These are phyloP conservation scores for Paraconiothyrium brasiliense DNA, from an alignment of 2,329 filamentous ascomycete genomes.

Conservation along the genomic window DNA sequence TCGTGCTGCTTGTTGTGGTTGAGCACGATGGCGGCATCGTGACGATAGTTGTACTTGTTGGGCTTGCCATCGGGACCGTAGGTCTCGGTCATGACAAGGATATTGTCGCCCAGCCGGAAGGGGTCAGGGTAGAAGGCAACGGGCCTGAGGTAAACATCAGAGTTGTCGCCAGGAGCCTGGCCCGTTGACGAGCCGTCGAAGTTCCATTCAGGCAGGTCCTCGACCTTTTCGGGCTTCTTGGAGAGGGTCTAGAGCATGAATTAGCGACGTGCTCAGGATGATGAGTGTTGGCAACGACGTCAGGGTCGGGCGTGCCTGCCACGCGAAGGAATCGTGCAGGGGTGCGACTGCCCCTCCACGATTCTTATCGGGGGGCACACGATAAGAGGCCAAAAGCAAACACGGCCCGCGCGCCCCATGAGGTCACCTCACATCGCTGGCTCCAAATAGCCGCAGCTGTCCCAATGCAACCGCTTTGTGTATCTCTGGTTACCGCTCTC, in stretches of 20 bases:
- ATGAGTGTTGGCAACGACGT: neutral
- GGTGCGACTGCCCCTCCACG: constrained; percentile 15
- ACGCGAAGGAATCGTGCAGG: constrained; percentile 9
- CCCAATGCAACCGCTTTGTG: neutral
- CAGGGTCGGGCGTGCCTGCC: constrained; percentile 10
- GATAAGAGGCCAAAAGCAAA: constrained; percentile 42
- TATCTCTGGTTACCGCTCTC: neutral
- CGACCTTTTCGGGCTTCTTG: constrained; percentile 65
- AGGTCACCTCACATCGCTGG: constrained; percentile 19
- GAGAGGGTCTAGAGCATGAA: constrained; percentile 66
- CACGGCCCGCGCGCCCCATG: constrained; percentile 17
- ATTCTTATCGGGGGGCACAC: constrained; percentile 44
- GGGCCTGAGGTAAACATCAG: constrained; percentile 94
- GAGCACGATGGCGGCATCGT: constrained; percentile 91
- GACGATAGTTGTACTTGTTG: constrained; percentile 98
- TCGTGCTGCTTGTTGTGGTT: constrained; percentile 81
- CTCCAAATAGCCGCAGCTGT: neutral
- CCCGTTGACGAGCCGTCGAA: constrained; percentile 90
- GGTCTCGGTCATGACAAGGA: constrained; percentile 93
- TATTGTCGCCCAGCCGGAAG: constrained; percentile 88
- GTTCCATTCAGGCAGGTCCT: constrained; percentile 81
- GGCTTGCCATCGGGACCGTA: constrained; percentile 93
- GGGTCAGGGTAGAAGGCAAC: constrained; percentile 90
- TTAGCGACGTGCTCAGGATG: neutral
- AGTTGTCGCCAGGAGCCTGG: constrained; percentile 94